These are phyloP conservation scores for Allantophomopsis cytisporea DNA, from an alignment of 2,329 filamentous ascomycete species.

Conservation along the genomic window DNA sequence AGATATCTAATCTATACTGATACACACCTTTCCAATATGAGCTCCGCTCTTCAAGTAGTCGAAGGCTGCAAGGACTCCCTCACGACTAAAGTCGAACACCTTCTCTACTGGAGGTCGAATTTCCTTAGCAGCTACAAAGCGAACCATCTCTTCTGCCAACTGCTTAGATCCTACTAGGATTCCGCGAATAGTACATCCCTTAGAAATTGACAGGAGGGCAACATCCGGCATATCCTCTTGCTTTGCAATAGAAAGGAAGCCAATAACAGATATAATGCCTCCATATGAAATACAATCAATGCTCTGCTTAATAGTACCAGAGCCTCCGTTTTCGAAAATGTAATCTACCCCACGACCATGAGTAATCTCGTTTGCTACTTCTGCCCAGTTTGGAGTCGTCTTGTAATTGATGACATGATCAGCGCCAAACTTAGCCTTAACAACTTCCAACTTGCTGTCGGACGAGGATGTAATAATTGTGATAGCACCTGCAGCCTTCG, in stretches of 20 bases:
- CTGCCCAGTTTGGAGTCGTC: constrained; percentile 42
- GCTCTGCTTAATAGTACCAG: constrained; percentile 42
- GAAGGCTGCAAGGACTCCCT: constrained; percentile 14
- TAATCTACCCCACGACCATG: constrained; percentile 41
- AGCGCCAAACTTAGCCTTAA: constrained; percentile 34
- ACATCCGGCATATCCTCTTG: constrained; percentile 19
- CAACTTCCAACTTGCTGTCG: constrained; percentile 28
- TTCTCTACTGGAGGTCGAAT: constrained; percentile 18
- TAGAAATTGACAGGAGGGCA: constrained; percentile 12
- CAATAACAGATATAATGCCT: constrained; percentile 30
- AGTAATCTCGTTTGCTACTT: constrained; percentile 34
- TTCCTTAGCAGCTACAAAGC: constrained; percentile 15
- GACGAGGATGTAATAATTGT: constrained; percentile 36
- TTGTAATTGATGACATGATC: constrained; percentile 48
- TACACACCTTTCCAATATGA: constrained; percentile 22
- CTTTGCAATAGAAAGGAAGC: constrained; percentile 18
- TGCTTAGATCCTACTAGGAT: constrained; percentile 21
- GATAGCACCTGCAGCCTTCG: constrained; percentile 27
- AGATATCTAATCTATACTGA: constrained; percentile 3
- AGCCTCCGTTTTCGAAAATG: constrained; percentile 52
- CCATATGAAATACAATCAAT: constrained; percentile 29
- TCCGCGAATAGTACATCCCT: constrained; percentile 20
- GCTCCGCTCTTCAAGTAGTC: constrained; percentile 9
- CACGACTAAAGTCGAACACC: constrained; percentile 16
- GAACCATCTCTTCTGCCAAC: constrained; percentile 19